Conservation (phyloP, 306 rosid genomes). For the Fragaria nilgerrensis region DNA sequence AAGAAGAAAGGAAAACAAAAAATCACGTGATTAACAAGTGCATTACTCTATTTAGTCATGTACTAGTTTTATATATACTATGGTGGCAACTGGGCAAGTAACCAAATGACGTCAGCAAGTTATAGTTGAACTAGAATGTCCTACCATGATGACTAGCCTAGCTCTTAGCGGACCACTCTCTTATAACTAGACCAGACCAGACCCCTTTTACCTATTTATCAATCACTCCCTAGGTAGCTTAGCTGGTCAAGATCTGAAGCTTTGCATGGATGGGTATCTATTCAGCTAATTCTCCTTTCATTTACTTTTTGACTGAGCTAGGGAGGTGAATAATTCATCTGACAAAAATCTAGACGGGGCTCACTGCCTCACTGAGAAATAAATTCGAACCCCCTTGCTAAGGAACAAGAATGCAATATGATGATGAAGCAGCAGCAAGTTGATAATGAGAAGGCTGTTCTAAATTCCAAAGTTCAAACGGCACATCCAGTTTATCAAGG, state of each 20-base stretch:
- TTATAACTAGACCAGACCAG: background rate
- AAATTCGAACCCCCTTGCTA: background rate
- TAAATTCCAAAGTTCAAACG: background rate
- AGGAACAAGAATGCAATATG: background rate
- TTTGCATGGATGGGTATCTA: slow-evolving; percentile 7
- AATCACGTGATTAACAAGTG: background rate
- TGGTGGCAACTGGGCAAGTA: background rate
- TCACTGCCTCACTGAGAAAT: background rate
- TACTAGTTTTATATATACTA: background rate
- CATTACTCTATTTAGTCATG: background rate
- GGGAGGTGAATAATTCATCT: background rate
- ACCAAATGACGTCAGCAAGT: background rate
- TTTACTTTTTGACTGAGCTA: slow-evolving; percentile 1
- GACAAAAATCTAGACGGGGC: slow-evolving; percentile 1
- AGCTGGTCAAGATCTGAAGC: background rate
- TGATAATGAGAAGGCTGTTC: background rate
- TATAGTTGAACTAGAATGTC: background rate
- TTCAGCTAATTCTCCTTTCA: background rate
- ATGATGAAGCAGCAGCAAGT: background rate
- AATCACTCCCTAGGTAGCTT: background rate
- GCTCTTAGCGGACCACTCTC: background rate
- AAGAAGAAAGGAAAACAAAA: background rate
- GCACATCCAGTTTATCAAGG: background rate
- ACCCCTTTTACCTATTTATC: background rate
- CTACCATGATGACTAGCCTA: background rate